Evolutionary conservation across 768 basidiomycete genomes (phyloP).

Genomic region (Crassisporium funariophilum): DNA sequence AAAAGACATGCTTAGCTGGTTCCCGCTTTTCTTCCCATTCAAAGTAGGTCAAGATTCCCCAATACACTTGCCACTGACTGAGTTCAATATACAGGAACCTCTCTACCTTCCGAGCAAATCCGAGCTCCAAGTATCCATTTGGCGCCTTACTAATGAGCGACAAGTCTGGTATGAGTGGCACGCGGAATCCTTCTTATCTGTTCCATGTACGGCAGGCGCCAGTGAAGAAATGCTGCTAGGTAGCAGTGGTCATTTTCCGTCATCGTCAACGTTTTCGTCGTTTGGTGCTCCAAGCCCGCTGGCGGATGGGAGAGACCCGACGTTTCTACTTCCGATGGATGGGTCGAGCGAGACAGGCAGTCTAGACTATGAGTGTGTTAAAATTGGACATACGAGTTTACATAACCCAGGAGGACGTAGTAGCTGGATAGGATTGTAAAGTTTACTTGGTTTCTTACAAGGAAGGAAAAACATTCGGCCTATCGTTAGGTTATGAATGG

Average conservation of each 20-base stretch:
- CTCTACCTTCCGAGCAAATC: slow-evolving; percentile 91
- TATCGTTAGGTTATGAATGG: too few relatives aligned
- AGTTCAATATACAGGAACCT: slow-evolving; percentile 63
- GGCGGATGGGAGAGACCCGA: slow-evolving; percentile 62
- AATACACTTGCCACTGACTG: slow-evolving; percentile 6
- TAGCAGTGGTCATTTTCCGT: slow-evolving; percentile 8
- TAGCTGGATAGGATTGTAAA: slow-evolving; percentile 86
- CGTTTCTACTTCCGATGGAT: slow-evolving; percentile 15
- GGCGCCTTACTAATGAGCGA: slow-evolving; percentile 87
- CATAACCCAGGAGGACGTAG: slow-evolving; percentile 91
- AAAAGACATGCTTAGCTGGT: slow-evolving; percentile 99
- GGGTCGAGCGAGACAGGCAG: slow-evolving; percentile 13
- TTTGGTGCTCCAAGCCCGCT: slow-evolving; percentile 62
- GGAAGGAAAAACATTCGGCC: too few relatives aligned
- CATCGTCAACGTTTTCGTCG: slow-evolving; percentile 23
- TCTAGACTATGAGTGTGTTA: slow-evolving; percentile 55
- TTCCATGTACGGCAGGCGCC: slow-evolving; percentile 39
- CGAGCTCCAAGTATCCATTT: slow-evolving; percentile 90
- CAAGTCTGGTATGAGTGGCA: slow-evolving; percentile 99
- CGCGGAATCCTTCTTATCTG: slow-evolving; percentile 87
- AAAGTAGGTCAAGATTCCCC: slow-evolving; percentile 53
- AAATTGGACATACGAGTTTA: slow-evolving; percentile 92
- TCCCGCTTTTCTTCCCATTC: slow-evolving; percentile 95
- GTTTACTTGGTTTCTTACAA: not conserved
- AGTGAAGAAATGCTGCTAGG: slow-evolving; percentile 31